Conservation (phyloP, 768 basidiomycete genomes). For the Hygrocybe punicea region DNA sequence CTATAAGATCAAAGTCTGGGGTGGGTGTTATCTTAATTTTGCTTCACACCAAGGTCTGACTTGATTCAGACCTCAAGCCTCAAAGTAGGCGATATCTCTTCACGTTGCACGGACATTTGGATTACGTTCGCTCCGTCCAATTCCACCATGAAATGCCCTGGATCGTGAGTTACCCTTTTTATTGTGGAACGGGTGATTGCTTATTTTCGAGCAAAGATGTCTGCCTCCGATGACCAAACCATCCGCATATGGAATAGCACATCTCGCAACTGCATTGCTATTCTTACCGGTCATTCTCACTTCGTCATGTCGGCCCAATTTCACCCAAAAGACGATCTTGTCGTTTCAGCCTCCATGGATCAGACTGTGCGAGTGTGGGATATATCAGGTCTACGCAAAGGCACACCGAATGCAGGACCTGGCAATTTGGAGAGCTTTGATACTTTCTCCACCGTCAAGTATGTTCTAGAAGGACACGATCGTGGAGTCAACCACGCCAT, state of each 20-base stretch:
- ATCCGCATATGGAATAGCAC: conserved; percentile 99
- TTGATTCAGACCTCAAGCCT: conserved; percentile 67
- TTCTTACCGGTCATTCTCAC: conserved; percentile 97
- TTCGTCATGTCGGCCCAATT: conserved; percentile 99
- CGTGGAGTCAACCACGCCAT: conserved; percentile 95
- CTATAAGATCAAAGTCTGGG: conserved; percentile 99
- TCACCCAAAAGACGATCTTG: conserved; percentile 96
- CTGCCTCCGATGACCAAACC: conserved; percentile 94
- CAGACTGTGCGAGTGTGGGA: conserved; percentile 99
- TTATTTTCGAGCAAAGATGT: conserved; percentile 52
- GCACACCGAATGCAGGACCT: conserved; percentile 57
- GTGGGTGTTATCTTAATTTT: conserved; percentile 43
- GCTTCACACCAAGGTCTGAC: conserved; percentile 16
- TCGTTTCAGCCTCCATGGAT: conserved; percentile 98
- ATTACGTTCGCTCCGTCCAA: conserved; percentile 96
- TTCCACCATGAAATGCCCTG: conserved; percentile 99
- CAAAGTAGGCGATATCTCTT: conserved; percentile 88
- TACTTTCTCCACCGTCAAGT: conserved; percentile 92
- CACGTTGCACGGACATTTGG: conserved; percentile 89
- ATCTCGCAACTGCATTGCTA: conserved; percentile 94
- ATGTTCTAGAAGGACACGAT: conserved; percentile 94
- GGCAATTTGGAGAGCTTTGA: conserved; percentile 85
- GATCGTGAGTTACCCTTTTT: conserved; percentile 65
- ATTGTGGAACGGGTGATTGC: conserved; percentile 1
- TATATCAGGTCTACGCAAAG: conserved; percentile 96